Conservation (phyloP, 148 eudicot genomes). For the Amaranthus hypochondriacus region DNA sequence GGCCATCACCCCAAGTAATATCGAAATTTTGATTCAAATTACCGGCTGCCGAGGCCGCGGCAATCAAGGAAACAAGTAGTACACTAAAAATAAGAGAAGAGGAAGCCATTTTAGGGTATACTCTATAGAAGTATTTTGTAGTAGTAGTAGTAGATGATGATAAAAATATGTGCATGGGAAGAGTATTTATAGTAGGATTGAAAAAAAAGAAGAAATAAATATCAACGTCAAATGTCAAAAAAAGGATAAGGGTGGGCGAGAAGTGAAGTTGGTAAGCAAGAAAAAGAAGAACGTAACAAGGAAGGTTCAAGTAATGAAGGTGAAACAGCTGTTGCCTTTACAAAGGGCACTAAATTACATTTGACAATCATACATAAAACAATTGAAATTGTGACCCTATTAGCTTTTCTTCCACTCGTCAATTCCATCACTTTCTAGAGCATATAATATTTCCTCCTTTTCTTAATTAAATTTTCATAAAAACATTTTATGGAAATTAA, state of each 20-base stretch:
- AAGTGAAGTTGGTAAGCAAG: slow-evolving; percentile 6
- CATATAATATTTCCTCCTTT: too few relatives aligned
- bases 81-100: background rate
- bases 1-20: slow-evolving; percentile 34
- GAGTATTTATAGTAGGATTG: slow-evolving; percentile 1
- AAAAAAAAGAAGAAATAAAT: background rate
- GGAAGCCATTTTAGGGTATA: background rate
- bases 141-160: background rate
- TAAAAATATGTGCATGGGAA: background rate
- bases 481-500: too few relatives aligned
- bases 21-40: slow-evolving; percentile 25
- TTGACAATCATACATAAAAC: slow-evolving; percentile 11
- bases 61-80: slow-evolving; percentile 17
- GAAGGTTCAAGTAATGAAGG: slow-evolving; percentile 10
- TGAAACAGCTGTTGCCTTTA: slow-evolving; percentile 27
- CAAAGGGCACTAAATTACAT: slow-evolving; percentile 16
- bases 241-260: slow-evolving; percentile 6
- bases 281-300: slow-evolving; percentile 10
- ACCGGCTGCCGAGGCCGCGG: slow-evolving; percentile 8
- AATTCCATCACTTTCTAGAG: too few relatives aligned
- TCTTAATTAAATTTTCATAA: too few relatives aligned
- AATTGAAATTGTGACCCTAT: too few relatives aligned
- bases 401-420: too few relatives aligned
- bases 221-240: background rate
- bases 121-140: background rate